Evolutionary conservation across 2,329 filamentous ascomycete genomes (phyloP), one percentile per base, ranked within the genome.

Genomic region (Ampelomyces quisqualis): DNA sequence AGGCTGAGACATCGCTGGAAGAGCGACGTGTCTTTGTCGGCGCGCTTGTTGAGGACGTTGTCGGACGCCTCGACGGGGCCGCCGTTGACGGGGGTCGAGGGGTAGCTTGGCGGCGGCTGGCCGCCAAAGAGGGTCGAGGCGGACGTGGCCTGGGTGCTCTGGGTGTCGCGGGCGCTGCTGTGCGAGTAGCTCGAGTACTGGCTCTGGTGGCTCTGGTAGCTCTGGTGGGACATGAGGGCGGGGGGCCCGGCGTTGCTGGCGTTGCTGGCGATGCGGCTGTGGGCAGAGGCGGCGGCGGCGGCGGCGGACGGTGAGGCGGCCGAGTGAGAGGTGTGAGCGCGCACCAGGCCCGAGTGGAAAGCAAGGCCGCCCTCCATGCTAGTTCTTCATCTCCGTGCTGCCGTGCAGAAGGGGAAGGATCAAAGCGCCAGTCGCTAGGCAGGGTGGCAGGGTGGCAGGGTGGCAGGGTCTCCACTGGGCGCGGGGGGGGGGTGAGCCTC

Each of bases 1-100:
- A 97, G 76, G 38, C 85, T 83, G 54, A 95, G 79, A 68, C 93
- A 97, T 68, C 95, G 95, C 70, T 97, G 91, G 70, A 95, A 98
- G 17, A 98, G 81, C 8, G 90, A 96, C 45, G 85, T 80, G 40
- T 88, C 88, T 53, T 93, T 90, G 67, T 95, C 90, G 66, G 90
- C 93, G 67, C 88, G 87, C 70, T 91, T 88, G 72, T 98, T 98
- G 77, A 98, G 95, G 68, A 98, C 95, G 70, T 95, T 96, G 68
- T 87, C 80, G 45, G 86, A 89, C 46, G 90, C 86, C 59, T 88
- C 74, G 47, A 90, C 80, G 45, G 80, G 80, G 31, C 82, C 82
- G 45, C 76, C 80, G 48, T 76, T 72, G 41, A 66, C 56, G 37
- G 70, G 68, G 11, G 70, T 69, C 42, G 55, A 45, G 34, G 57